Evolutionary conservation across 305 asterid genomes (phyloP).

Genomic region (Fraxinus sp.): DNA sequence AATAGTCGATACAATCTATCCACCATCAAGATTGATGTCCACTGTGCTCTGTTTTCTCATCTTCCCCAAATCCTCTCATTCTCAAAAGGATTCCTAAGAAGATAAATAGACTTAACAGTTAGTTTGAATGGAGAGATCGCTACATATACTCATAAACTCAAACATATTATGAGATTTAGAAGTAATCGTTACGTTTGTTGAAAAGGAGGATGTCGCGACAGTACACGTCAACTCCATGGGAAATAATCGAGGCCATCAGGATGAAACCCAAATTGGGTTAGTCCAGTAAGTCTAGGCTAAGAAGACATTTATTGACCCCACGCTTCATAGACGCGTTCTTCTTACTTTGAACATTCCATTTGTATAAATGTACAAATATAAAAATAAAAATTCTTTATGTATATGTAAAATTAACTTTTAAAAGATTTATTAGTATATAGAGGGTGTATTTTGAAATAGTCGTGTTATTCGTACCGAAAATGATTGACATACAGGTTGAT

Average conservation of each 20-base stretch:
- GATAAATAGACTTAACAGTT: not conserved
- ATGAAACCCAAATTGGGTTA: constrained; percentile 12
- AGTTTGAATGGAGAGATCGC: not conserved
- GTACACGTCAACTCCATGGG: constrained; percentile 5
- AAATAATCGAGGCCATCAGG: constrained; percentile 22
- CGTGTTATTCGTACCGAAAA: too few species aligned
- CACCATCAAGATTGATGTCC: not conserved
- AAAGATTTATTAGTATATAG: not conserved
- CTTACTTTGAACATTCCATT: not conserved
- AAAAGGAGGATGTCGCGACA: not conserved
- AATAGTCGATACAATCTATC: not conserved
- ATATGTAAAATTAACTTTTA: not conserved
- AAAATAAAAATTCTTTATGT: not conserved
- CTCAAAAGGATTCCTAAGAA: not conserved
- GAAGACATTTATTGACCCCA: not conserved
- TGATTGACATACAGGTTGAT: too few species aligned
- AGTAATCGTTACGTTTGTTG: not conserved
- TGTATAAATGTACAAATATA: not conserved
- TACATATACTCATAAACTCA: not conserved
- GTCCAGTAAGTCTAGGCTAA: constrained; percentile 11
- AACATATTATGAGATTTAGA: not conserved
- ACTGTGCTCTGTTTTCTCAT: not conserved
- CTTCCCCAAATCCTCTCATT: not conserved
- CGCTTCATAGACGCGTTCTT: not conserved
- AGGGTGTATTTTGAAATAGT: not conserved